Evolutionary conservation across 1,284 basidiomycete species (phyloP).

Genomic region (Mycosarcoma maydis): DNA sequence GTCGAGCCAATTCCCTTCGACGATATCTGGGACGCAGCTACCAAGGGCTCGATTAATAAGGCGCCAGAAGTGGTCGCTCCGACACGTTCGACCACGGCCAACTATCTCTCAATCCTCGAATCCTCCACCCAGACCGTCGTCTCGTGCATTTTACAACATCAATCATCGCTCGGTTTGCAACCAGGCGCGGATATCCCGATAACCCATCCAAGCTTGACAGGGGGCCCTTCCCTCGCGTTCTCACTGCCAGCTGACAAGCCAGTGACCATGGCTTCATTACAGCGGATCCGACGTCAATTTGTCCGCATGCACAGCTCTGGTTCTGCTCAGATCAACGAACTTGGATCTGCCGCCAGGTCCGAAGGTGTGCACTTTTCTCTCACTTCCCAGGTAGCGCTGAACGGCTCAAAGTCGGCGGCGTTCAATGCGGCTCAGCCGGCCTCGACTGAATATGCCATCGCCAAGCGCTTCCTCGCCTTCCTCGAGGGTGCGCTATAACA

Average conservation of each 20-base stretch:
- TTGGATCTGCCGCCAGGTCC: conserved; percentile 37
- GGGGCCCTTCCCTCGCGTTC: conserved; percentile 26
- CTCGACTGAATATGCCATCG: conserved; percentile 44
- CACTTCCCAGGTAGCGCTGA: conserved; percentile 9
- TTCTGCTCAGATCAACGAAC: conserved; percentile 44
- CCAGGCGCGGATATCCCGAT: conserved; percentile 34
- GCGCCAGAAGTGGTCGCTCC: conserved; percentile 83
- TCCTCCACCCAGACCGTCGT: conserved; percentile 56
- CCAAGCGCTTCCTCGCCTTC: conserved; percentile 54
- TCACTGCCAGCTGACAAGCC: conserved; percentile 37
- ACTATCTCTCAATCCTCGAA: conserved; percentile 68
- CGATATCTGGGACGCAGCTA: conserved; percentile 83
- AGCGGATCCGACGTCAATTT: conserved; percentile 59
- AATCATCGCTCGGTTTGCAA: conserved; percentile 24
- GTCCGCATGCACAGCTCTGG: conserved; percentile 62
- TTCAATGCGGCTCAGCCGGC: conserved; percentile 4
- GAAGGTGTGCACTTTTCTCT: conserved; percentile 47
- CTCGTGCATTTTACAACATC: conserved; percentile 46
- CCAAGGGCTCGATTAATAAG: conserved; percentile 80
- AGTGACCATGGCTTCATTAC: conserved; percentile 44
- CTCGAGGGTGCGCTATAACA: conserved; percentile 40
- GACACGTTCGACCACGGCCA: conserved; percentile 64
- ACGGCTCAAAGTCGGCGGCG: not conserved
- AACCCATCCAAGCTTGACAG: conserved; percentile 12
- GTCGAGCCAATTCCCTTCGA: conserved; percentile 73